Base-by-base conservation (phyloP, 441 rosid species). In the Erodium texanum region DNA sequence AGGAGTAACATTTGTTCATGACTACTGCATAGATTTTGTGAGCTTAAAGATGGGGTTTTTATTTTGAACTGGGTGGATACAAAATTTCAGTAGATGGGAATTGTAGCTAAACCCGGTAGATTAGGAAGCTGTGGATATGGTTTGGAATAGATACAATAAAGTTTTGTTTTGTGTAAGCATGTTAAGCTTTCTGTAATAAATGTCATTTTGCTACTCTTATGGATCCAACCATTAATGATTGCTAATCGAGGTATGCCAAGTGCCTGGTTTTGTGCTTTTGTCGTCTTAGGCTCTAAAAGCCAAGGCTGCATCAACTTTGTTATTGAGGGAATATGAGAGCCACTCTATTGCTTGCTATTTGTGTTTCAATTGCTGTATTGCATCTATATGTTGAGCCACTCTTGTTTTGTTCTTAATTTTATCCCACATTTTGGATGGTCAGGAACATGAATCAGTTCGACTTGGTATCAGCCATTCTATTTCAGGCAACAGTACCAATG, bases 361-460 rank as follows among this genome's bases (percentile, higher is more conserved):
- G 45, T 27, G 29, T 27, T 27, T 27, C 29, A 27, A 27, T 27
- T 27, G 2, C 1, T 27, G 45, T 7, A 38, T 38, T 38, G 45
- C 45, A 38, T 38, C 45, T 38, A 38, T 7, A 38, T 38, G 45
- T 38, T 38, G 45, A 11, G 45, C 11, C 45, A 32, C 12, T 7
- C 29, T 20, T 16, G 1, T 32, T 68, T 19, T 66, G 27, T 66
- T 62, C 22, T 19, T 27, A 43, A 1, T 68, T 65, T 0, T 45
- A 38, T 52, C 64, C 12, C 22, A 20, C 2, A 52, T 52, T 73
- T 71, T 71, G 20, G 50, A 68, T 78, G 66, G 15, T 7, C 74
- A 90, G 94, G 94, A 90, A 68, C 88, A 81, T 54, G 63, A 84
- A 38, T 52, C 81, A 24, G 62, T 38, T 70, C 66, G 79, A 74